Evolutionary conservation across 1,139 yeast genomes (phyloP).

Genomic region (Meyerozyma elateridarum): DNA sequence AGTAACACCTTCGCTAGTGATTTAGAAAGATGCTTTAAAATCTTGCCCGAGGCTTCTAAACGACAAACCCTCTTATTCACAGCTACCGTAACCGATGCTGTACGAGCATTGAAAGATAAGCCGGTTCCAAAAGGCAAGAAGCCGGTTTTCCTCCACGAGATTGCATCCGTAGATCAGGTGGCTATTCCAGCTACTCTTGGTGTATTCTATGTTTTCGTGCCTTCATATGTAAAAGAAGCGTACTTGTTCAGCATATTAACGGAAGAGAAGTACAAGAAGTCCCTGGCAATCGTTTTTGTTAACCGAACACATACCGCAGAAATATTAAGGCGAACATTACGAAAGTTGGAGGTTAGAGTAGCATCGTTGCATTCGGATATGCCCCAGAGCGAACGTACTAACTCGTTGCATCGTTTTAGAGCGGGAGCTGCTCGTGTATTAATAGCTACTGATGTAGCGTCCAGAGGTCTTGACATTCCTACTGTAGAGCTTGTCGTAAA

Average conservation of each 20-base stretch:
- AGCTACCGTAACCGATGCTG: conserved; percentile 94
- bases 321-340: conserved; percentile 67
- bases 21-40: conserved; percentile 63
- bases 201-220: conserved; percentile 55
- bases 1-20: conserved; percentile 83
- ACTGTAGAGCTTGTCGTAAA: conserved; percentile 83
- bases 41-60: conserved; percentile 62
- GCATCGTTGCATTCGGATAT: conserved; percentile 92
- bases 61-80: conserved; percentile 91
- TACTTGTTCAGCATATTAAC: conserved; percentile 67
- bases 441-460: conserved; percentile 94
- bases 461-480: conserved; percentile 97
- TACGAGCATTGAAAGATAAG: conserved; percentile 68
- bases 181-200: conserved; percentile 75
- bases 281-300: conserved; percentile 81
- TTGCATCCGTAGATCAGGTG: conserved; percentile 63
- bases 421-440: conserved; percentile 92
- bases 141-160: conserved; percentile 75
- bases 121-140: conserved; percentile 59
- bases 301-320: conserved; percentile 91
- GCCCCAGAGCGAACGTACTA: conserved; percentile 89
- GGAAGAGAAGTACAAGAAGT: conserved; percentile 55
- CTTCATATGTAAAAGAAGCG: conserved; percentile 88
- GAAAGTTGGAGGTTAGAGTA: conserved; percentile 70
- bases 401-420: conserved; percentile 84